phyloP scores from a whole-genome alignment of 495 filamentous ascomycete genomes.

The Cudoniella acicularis region DNA sequence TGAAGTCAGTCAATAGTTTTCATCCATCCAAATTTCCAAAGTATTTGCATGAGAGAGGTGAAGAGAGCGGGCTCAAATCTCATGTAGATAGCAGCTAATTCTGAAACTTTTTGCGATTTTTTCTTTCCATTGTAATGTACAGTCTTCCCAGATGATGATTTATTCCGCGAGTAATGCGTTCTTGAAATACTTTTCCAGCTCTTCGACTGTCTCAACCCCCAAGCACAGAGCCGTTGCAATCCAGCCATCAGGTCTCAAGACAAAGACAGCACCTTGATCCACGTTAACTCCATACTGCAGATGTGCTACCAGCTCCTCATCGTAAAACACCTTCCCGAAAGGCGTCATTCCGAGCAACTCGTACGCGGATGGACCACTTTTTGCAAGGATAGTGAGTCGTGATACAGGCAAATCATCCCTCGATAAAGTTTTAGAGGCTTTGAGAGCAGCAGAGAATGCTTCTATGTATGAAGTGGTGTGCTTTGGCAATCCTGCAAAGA shows the following conservation, averaged over 20 bases:
- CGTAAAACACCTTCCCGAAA: constrained; percentile 36
- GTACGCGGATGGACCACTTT: constrained; percentile 32
- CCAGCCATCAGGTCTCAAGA: constrained; percentile 45
- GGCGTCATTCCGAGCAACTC: constrained; percentile 34
- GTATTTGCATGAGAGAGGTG: too few relatives aligned
- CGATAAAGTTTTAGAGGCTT: constrained; percentile 9
- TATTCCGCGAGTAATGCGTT: not conserved
- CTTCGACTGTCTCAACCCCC: constrained; percentile 8
- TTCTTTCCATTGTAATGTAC: too few relatives aligned
- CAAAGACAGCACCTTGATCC: constrained; percentile 31
- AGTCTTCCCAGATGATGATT: too few relatives aligned
- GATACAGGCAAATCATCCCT: constrained; percentile 15
- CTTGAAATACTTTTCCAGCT: constrained; percentile 34
- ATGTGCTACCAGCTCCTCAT: constrained; percentile 31
- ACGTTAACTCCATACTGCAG: constrained; percentile 32
- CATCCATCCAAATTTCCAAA: too few relatives aligned
- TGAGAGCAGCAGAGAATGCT: constrained; percentile 10
- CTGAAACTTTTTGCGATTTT: too few relatives aligned
- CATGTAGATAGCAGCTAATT: too few relatives aligned
- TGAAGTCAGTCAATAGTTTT: too few relatives aligned
- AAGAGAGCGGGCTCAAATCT: too few relatives aligned
- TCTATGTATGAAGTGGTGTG: constrained; percentile 20
- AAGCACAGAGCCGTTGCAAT: constrained; percentile 32
- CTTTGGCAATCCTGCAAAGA: constrained; percentile 31
- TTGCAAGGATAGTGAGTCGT: constrained; percentile 35